phyloP scores from a whole-genome alignment of 2,329 filamentous ascomycete species.

The Penicillium sp. region DNA sequence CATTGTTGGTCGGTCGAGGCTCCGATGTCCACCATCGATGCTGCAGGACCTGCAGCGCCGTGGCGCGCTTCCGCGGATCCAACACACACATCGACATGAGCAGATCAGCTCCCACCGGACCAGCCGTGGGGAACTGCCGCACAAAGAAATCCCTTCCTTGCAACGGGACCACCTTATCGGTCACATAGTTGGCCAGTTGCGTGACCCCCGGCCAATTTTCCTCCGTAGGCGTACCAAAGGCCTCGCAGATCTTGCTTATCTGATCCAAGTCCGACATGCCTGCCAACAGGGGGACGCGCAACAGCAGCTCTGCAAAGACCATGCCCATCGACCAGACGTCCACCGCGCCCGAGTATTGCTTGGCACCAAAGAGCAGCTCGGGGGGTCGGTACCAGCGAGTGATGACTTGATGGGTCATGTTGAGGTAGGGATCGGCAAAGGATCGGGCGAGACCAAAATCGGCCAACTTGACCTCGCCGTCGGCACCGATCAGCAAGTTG shows the following conservation, averaged over 20 bases:
- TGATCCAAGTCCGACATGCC: conserved; percentile 83
- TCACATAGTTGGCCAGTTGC: conserved; percentile 72
- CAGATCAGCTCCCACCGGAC: conserved; percentile 76
- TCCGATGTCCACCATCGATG: conserved; percentile 83
- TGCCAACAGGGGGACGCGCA: conserved; percentile 75
- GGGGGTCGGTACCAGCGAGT: conserved; percentile 95
- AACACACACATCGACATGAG: conserved; percentile 78
- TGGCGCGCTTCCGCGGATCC: conserved; percentile 79
- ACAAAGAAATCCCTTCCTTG: conserved; percentile 67
- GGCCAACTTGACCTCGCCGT: conserved; percentile 89
- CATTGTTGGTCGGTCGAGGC: conserved; percentile 73
- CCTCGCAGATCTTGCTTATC: conserved; percentile 73
- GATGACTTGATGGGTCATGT: conserved; percentile 92
- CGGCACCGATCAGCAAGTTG: conserved; percentile 88
- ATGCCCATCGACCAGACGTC: conserved; percentile 92
- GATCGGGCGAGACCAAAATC: conserved; percentile 92
- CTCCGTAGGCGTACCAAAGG: conserved; percentile 84
- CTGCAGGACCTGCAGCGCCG: conserved; percentile 67
- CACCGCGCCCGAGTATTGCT: conserved; percentile 82
- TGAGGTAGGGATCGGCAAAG: conserved; percentile 79
- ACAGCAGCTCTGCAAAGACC: conserved; percentile 85
- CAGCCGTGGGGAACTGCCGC: conserved; percentile 70
- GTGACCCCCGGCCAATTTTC: conserved; percentile 93
- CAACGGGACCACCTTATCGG: conserved; percentile 51
- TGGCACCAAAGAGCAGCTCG: conserved; percentile 84